Percentiles rank a stretch among this genome's conserved stretches.
Evolutionary conservation across 2,329 filamentous ascomycete genomes (phyloP).

Genomic region (Cordyceps tenuipes): DNA sequence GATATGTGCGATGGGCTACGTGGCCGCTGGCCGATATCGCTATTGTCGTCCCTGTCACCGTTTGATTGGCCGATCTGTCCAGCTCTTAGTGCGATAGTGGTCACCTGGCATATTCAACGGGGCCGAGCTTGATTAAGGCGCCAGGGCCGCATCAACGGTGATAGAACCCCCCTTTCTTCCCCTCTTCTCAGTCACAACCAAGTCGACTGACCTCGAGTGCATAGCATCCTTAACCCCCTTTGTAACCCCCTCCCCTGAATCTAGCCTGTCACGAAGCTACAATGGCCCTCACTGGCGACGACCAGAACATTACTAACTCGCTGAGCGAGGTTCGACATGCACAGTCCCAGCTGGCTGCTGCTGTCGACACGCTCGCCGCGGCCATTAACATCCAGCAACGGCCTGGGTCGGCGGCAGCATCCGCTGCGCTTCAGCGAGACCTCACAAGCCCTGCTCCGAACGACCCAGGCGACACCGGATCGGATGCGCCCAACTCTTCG

Average conservation of each 20-base stretch:
- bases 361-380: conserved; percentile 31
- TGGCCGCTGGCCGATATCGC: not conserved
- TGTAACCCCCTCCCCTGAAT: too few relatives aligned
- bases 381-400: conserved; percentile 16
- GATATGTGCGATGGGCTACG: too few relatives aligned
- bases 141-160: not conserved
- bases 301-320: conserved; percentile 13
- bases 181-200: not conserved
- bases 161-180: conserved; percentile 6
- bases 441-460: not conserved
- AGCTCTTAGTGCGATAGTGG: not conserved
- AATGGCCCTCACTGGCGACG: conserved; percentile 5
- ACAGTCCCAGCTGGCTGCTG: conserved; percentile 32
- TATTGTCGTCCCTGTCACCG: not conserved
- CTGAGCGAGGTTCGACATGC: conserved; percentile 34
- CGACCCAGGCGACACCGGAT: not conserved
- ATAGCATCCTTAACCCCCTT: not conserved
- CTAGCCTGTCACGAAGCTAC: not conserved
- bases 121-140: not conserved
- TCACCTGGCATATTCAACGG: conserved; percentile 3
- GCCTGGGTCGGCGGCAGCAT: not conserved
- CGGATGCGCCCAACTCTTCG: conserved; percentile 19
- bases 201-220: not conserved
- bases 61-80: conserved; percentile 7
- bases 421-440: not conserved